These are phyloP conservation scores for Candida khao-thaluensis DNA, from an alignment of 805 yeast genomes.

Conservation along the genomic window DNA sequence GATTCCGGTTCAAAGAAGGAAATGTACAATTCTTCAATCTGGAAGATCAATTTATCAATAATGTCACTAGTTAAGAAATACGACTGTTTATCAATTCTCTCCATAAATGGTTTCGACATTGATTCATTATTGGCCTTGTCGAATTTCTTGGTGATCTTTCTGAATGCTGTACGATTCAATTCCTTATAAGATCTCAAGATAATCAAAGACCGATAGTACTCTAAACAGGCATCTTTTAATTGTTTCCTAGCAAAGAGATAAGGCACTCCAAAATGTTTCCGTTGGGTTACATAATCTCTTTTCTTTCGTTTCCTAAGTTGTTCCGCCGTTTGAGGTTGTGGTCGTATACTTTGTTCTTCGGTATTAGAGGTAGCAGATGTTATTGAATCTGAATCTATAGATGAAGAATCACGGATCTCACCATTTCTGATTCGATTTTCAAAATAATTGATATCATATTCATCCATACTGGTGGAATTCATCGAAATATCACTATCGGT, in stretches of 20 bases:
- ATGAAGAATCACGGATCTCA: constrained; percentile 2
- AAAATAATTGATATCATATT: constrained; percentile 30
- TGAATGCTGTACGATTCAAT: constrained; percentile 81
- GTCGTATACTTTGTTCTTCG: not conserved
- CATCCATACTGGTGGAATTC: constrained; percentile 12
- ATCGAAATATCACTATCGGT: constrained; percentile 15
- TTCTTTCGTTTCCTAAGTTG: constrained; percentile 26
- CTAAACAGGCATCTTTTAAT: constrained; percentile 65
- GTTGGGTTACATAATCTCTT: constrained; percentile 48
- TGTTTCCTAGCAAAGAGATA: constrained; percentile 65
- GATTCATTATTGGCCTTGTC: constrained; percentile 66
- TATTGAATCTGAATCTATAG: constrained; percentile 10
- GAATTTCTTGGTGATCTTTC: constrained; percentile 86
- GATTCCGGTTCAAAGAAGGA: constrained; percentile 56
- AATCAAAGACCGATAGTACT: constrained; percentile 71
- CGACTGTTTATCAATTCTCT: constrained; percentile 49
- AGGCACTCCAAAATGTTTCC: constrained; percentile 45
- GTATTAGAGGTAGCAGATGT: not conserved
- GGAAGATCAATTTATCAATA: constrained; percentile 59
- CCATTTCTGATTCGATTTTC: constrained; percentile 44
- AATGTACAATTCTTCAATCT: constrained; percentile 69
- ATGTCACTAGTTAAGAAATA: constrained; percentile 63
- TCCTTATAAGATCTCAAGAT: constrained; percentile 67
- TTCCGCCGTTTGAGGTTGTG: constrained; percentile 17
- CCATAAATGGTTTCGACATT: constrained; percentile 50